Base-by-base conservation (phyloP, 1,284 basidiomycete genomes). In the Cryptococcus sp. region DNA sequence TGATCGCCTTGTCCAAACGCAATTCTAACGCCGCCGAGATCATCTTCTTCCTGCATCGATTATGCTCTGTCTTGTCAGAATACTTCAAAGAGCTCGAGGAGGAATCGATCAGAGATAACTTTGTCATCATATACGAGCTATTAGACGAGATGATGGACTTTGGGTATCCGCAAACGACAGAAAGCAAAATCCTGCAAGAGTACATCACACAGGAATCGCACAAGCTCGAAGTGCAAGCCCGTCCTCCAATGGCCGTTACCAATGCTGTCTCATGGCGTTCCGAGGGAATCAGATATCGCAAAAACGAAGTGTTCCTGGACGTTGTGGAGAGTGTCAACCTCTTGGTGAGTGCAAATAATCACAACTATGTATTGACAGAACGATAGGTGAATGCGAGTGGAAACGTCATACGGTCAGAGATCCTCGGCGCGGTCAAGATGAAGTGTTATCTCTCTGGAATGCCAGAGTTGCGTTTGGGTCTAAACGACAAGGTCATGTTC, bases 71-170 rank as follows among this genome's bases (percentile, higher is more conserved):
- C 7, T 84, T 99, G 52, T 85, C 95, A 54, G 96, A 98, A 75
- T 99, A 99, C 83, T 99, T 99, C 83, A 98, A 98, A 79, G 94
- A 98, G 77, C 86, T 99, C 19, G 96, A 99, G 78, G 96, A 99
- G 73, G 96, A 99, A 81, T 95, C 91, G 40, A 98, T 99, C 76
- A 85, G 95, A 17, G 96, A 99, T 80, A 99, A 99, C 78, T 97
- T 97, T 76, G 93, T 96, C 53, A 94, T 96, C 77, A 95, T 97
- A 54, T 96, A 94, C 76, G 93, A 96, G 76, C 85, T 99, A 51
- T 84, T 99, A 80, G 96, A 99, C 74, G 95, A 99, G 82, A 98
- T 99, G 93, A 98, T 99, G 94, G 95, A 99, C 81, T 99, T 97
- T 80, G 96, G 96, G 15, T 98, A 92, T 76, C 95, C 95, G 0